A percentile compares a stretch with the other conserved stretches of the same genome.
Conservation (phyloP, 768 basidiomycete species). For the Scleroderma citrinum region DNA sequence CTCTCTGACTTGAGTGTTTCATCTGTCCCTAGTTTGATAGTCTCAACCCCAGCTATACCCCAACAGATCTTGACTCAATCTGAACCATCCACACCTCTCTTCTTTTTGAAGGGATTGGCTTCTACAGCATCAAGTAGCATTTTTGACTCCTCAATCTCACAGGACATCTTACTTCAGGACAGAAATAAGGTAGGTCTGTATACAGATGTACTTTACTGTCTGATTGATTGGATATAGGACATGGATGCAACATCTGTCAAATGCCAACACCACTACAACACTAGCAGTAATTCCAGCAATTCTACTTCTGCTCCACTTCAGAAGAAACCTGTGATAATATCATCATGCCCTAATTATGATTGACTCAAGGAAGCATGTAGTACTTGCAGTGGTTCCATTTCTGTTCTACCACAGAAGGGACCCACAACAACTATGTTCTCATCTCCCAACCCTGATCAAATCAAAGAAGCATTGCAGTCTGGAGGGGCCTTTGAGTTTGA, state of each 20-base stretch:
- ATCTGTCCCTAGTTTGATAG: too few relatives aligned
- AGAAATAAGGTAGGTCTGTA: not conserved
- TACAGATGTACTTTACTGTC: too few relatives aligned
- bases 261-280: not conserved
- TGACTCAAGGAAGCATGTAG: too few relatives aligned
- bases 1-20: too few relatives aligned
- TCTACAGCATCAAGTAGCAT: not conserved
- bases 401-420: too few relatives aligned
- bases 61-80: not conserved
- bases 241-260: not conserved
- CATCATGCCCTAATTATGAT: too few relatives aligned
- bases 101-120: not conserved
- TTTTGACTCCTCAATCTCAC: not conserved
- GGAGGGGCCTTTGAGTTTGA: not conserved
- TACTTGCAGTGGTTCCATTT: not conserved
- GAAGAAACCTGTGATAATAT: too few relatives aligned
- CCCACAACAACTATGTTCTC: too few relatives aligned
- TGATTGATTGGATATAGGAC: not conserved
- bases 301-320: too few relatives aligned
- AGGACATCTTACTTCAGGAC: not conserved
- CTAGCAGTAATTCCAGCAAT: not conserved
- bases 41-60: not conserved
- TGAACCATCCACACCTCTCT: not conserved
- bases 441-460: not conserved
- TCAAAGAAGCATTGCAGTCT: not conserved